Base-by-base conservation (phyloP, 805 yeast species). In the Ogataea nakhonphanomensis region DNA sequence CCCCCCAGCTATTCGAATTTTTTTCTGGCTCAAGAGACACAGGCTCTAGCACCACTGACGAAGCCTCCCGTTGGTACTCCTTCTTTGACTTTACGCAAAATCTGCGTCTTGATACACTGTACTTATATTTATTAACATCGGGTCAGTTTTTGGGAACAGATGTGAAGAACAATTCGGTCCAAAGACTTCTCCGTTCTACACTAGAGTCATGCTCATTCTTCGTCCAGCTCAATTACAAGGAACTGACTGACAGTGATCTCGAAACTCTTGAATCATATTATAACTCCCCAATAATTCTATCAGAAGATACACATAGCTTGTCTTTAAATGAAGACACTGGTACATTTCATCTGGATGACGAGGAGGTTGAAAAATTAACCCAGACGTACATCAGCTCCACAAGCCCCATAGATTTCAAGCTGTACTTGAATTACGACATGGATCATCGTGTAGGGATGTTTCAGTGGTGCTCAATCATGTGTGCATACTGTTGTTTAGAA, bases 61-160 rank as follows among this genome's bases (percentile, higher is more conserved):
- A 44, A n/a, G 15, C 45, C 1, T 34, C 42, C 7, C 33, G 46
- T 34, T 58, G 61, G 57, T 54, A 37, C 34, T 57, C 62, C 8
- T 55, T 51, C 35, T 57, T 49, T 33, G 64, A 59, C 46, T 51
- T 55, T 33, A 42, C 54, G 12, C 59, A 58, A 17, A 52, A 49
- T 13, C 25, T 49, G n/a, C 68, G 71, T 40, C 52, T 64, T 49
- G 44, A 61, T 60, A 35, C 66, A 57, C 21, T 55, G 59, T 34
- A 61, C 63, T 25, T 69, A 62, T 26, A 64, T 54, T 45, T 65
- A 58, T 33, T 63, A 58, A 46, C 63, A 46, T 32, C 55, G 56
- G 34, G 50, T 49, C 27, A 54, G 49, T 50, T 55, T 21, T 21
- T 58, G 36, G 50, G 48, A 6, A n/a, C 45, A 12, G 28, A 44